These are phyloP conservation scores for Naegleria lovaniensis DNA, from an alignment of 208 protist genomes.

Conservation along the genomic window DNA sequence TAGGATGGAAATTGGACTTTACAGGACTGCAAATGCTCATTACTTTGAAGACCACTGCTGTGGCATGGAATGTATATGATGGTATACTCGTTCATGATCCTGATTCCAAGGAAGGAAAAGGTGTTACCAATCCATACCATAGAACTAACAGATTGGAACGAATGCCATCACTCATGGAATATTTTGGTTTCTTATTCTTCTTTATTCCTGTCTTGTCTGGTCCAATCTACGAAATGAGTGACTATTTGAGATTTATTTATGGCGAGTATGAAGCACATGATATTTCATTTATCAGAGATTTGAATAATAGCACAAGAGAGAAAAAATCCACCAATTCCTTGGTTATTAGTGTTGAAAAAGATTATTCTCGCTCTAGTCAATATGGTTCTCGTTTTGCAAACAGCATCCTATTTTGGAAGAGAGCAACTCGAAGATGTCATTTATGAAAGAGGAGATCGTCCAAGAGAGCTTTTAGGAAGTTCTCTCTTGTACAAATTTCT, in stretches of 20 bases:
- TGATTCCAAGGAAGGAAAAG: too few species aligned
- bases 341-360: not conserved
- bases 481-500: not conserved
- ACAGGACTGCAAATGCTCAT: slow-evolving; percentile 56
- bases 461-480: not conserved
- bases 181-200: slow-evolving; percentile 50
- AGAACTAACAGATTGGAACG: slow-evolving; percentile 35
- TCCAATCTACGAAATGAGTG: slow-evolving; percentile 47
- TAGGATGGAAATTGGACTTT: slow-evolving; percentile 55
- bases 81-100: slow-evolving; percentile 21
- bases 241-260: slow-evolving; percentile 43
- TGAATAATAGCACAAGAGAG: not conserved
- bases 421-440: not conserved
- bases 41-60: slow-evolving; percentile 47
- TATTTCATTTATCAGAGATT: not conserved
- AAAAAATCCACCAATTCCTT: not conserved
- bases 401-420: not conserved
- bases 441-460: not conserved
- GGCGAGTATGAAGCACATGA: not conserved
- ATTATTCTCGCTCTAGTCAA: not conserved
- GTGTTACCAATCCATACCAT: slow-evolving; percentile 34
- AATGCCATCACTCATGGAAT: slow-evolving; percentile 49
- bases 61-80: slow-evolving; percentile 51
- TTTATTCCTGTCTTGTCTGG: slow-evolving; percentile 49
- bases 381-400: not conserved